These are phyloP conservation scores for Hypoxylon cercidicola DNA, from an alignment of 495 filamentous ascomycete genomes.

Conservation along the genomic window DNA sequence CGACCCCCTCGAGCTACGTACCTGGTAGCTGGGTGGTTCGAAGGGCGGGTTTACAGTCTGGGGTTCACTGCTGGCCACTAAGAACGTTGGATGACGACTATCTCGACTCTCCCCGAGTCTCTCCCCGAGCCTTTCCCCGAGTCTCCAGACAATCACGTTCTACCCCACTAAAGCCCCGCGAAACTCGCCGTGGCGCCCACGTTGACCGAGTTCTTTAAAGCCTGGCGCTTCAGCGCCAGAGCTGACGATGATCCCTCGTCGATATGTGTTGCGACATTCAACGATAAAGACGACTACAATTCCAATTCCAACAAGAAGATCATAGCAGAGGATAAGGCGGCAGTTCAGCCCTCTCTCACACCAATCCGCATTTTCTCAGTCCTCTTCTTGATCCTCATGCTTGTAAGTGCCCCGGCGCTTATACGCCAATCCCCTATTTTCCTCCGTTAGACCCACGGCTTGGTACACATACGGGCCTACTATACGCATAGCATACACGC, in stretches of 20 bases:
- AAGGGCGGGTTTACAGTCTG: constrained; percentile 23
- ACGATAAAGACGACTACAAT: constrained; percentile 8
- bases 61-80: constrained; percentile 18
- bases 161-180: constrained; percentile 50
- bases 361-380: constrained; percentile 53
- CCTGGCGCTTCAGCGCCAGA: constrained; percentile 48
- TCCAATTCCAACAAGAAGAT: constrained; percentile 11
- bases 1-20: constrained; percentile 11
- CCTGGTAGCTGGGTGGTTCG: constrained; percentile 7
- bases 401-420: constrained; percentile 59
- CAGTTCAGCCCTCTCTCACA: constrained; percentile 25
- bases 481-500: constrained; percentile 7
- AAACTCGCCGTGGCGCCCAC: constrained; percentile 46
- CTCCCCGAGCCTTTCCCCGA: constrained; percentile 24
- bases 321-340: constrained; percentile 28
- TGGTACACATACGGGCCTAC: constrained; percentile 11
- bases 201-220: constrained; percentile 33
- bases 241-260: constrained; percentile 40
- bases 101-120: constrained; percentile 18
- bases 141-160: constrained; percentile 37
- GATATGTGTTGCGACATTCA: constrained; percentile 16
- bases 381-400: constrained; percentile 54
- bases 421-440: constrained; percentile 6
- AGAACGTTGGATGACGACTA: constrained; percentile 34
- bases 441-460: constrained; percentile 27